Conservation (phyloP, 495 filamentous ascomycete genomes). For the Aspergillus mulundensis region DNA sequence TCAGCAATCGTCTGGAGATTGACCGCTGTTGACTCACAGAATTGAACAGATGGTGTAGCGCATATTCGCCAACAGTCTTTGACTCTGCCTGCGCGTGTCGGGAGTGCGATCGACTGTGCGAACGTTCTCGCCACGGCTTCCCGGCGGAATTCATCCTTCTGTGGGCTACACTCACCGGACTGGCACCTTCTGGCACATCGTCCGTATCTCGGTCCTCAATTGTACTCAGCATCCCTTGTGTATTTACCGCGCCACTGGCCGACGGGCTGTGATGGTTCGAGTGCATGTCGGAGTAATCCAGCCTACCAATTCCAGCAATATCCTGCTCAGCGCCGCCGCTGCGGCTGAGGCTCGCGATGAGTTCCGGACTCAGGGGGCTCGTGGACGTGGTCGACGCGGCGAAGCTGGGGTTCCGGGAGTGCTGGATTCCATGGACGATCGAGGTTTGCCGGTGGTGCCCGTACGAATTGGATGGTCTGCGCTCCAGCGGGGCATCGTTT, state of each 20-base stretch:
- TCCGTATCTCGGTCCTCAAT: slow-evolving; percentile 39
- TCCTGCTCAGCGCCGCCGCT: slow-evolving; percentile 27
- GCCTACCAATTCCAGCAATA: slow-evolving; percentile 15
- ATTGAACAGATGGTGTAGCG: slow-evolving; percentile 92
- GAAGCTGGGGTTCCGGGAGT: slow-evolving; percentile 83
- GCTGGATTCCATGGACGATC: slow-evolving; percentile 89
- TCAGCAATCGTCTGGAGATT: slow-evolving; percentile 11
- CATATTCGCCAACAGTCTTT: slow-evolving; percentile 94
- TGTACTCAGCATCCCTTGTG: slow-evolving; percentile 33
- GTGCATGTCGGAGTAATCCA: slow-evolving; percentile 34
- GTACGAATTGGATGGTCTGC: slow-evolving; percentile 67
- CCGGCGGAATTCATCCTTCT: slow-evolving; percentile 50
- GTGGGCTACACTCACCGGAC: slow-evolving; percentile 27
- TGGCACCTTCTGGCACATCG: slow-evolving; percentile 19
- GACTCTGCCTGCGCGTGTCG: slow-evolving; percentile 68
- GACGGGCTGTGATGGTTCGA: slow-evolving; percentile 23
- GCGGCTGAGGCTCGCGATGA: slow-evolving; percentile 65
- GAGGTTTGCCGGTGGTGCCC: slow-evolving; percentile 91
- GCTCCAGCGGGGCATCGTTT: slow-evolving; percentile 59
- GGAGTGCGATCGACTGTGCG: slow-evolving; percentile 79
- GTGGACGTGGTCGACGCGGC: slow-evolving; percentile 58
- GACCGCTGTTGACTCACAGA: slow-evolving; percentile 52
- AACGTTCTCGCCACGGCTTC: slow-evolving; percentile 63
- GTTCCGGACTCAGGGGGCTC: slow-evolving; percentile 79
- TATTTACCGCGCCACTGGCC: slow-evolving; percentile 17